Evolutionary conservation across 192 early-diverging fungal species (phyloP).

Genomic region (Jimgerdemannia flammicorona): DNA sequence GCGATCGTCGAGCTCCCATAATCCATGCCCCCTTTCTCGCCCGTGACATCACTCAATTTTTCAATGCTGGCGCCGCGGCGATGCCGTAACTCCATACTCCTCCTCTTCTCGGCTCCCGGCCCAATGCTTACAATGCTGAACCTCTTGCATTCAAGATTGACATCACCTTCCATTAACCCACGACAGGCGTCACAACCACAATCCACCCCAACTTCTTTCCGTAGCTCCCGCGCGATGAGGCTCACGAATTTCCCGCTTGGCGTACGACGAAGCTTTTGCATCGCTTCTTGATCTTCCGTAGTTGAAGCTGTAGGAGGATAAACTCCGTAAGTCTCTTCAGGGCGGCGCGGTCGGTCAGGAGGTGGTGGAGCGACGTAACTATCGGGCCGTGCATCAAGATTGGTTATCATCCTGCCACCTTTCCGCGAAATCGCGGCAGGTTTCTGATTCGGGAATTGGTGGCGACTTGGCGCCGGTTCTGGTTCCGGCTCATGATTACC

Average conservation of each 20-base stretch:
- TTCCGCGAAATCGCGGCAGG: neutral
- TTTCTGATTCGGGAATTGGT: neutral
- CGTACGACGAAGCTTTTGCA: neutral
- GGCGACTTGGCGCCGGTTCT: neutral
- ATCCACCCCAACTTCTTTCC: constrained; percentile 9
- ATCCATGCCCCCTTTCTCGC: neutral
- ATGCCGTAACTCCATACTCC: constrained; percentile 20
- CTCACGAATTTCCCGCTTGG: constrained; percentile 18
- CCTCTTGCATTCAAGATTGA: constrained; percentile 8
- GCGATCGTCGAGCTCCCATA: neutral
- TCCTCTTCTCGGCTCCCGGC: constrained; percentile 7
- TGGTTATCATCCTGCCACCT: neutral
- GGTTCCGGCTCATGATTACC: neutral
- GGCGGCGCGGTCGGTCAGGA: neutral
- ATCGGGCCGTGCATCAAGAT: neutral
- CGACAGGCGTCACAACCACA: constrained; percentile 21
- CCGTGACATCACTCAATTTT: neutral
- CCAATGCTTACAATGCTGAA: constrained; percentile 9
- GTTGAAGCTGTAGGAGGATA: neutral
- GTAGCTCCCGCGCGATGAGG: constrained; percentile 20
- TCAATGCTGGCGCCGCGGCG: constrained; percentile 26
- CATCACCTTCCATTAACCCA: constrained; percentile 2
- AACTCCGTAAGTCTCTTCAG: neutral
- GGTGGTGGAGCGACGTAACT: neutral
- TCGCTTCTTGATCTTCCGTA: neutral